These are phyloP conservation scores for Gyromitra esculenta DNA, from an alignment of 2,329 filamentous ascomycete genomes.

Conservation along the genomic window DNA sequence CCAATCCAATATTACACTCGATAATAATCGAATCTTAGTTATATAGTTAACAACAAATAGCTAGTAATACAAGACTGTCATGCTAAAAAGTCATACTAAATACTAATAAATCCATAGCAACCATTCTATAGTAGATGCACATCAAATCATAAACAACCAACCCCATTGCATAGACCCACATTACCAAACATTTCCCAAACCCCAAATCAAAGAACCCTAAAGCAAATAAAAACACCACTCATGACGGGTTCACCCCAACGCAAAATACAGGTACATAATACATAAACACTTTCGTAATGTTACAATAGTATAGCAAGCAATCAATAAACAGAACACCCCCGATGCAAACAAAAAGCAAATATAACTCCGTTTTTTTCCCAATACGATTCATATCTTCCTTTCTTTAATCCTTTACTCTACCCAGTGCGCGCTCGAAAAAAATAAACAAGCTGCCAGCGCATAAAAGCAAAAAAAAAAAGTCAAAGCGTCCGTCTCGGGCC, in stretches of 20 bases:
- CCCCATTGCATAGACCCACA: background rate
- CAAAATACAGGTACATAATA: conserved; percentile 23
- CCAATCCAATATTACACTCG: background rate
- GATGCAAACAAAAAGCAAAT: conserved; percentile 38
- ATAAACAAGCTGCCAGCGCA: conserved; percentile 45
- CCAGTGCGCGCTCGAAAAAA: conserved; percentile 40
- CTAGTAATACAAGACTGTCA: background rate
- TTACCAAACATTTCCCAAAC: conserved; percentile 13
- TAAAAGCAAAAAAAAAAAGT: conserved; percentile 36
- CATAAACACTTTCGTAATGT: conserved; percentile 37
- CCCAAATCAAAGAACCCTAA: conserved; percentile 10
- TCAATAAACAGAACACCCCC: conserved; percentile 26
- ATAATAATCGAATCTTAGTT: background rate
- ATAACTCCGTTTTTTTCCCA: conserved; percentile 45
- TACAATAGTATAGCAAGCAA: conserved; percentile 37
- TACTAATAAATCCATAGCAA: conserved; percentile 3
- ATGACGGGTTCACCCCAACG: conserved; percentile 26
- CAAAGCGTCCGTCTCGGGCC: conserved; percentile 29
- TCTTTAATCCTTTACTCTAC: conserved; percentile 48
- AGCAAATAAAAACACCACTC: conserved; percentile 35
- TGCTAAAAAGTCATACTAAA: background rate
- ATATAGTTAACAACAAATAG: background rate
- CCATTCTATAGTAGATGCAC: conserved; percentile 1
- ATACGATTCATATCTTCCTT: conserved; percentile 42
- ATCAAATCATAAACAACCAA: conserved; percentile 4